A percentile compares a stretch with the other conserved stretches of the same genome.
These are phyloP conservation scores for Candida vartiovaarae DNA, from an alignment of 805 yeast species.

Conservation along the genomic window DNA sequence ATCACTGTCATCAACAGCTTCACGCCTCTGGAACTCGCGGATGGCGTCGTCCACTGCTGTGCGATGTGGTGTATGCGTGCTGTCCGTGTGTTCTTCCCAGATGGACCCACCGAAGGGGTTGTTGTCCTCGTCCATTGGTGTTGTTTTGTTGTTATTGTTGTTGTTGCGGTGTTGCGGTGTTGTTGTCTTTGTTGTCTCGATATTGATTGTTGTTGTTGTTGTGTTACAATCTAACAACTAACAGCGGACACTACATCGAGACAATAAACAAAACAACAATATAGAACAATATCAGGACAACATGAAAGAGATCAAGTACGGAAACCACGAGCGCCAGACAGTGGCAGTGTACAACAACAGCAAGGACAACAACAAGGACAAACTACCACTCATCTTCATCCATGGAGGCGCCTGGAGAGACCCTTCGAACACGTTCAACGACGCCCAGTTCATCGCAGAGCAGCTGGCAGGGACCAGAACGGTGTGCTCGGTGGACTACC, in stretches of 20 bases:
- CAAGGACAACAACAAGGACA: too few relatives aligned
- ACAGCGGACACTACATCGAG: too few relatives aligned
- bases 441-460: constrained; percentile 33
- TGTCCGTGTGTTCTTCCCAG: constrained; percentile 5
- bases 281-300: too few relatives aligned
- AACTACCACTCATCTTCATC: constrained; percentile 42
- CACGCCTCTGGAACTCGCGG: background rate
- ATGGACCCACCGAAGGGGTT: constrained; percentile 23
- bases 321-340: constrained; percentile 8
- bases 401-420: constrained; percentile 94
- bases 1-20: too few relatives aligned
- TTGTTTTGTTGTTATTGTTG: background rate
- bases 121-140: constrained; percentile 22
- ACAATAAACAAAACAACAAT: too few relatives aligned
- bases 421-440: constrained; percentile 50
- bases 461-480: constrained; percentile 14
- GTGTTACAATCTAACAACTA: too few relatives aligned
- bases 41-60: background rate
- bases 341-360: constrained; percentile 8
- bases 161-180: background rate
- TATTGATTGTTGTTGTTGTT: too few relatives aligned
- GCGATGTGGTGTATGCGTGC: too few relatives aligned
- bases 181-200: too few relatives aligned
- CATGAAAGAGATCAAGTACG: constrained; percentile 2
- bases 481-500: constrained; percentile 45